Conservation (phyloP, 1,284 basidiomycete genomes). For the Apiotrichum gamsii region DNA sequence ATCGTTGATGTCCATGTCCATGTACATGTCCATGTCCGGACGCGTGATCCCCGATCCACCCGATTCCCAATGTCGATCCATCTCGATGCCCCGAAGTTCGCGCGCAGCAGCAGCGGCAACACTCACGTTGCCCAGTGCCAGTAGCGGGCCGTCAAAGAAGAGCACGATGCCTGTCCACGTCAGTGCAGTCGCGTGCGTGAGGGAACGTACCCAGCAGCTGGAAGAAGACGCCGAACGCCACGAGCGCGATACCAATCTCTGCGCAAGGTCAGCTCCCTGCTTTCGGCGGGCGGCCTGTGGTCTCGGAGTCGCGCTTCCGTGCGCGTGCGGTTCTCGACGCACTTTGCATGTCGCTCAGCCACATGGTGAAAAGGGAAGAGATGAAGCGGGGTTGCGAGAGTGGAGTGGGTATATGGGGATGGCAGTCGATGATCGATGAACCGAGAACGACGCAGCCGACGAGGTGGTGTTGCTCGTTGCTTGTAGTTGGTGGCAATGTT, state of each 20-base stretch:
- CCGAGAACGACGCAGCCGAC: too few species aligned
- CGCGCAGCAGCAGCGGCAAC: too few species aligned
- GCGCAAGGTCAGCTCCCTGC: slow-evolving; percentile 1
- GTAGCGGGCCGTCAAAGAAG: slow-evolving; percentile 94
- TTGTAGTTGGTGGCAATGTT: too few species aligned
- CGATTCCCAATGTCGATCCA: too few species aligned
- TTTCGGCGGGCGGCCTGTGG: neutral
- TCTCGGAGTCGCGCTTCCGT: slow-evolving; percentile 2
- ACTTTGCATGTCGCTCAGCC: slow-evolving; percentile 66
- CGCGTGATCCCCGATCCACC: too few species aligned
- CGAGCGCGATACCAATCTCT: slow-evolving; percentile 96
- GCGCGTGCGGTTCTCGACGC: slow-evolving; percentile 19
- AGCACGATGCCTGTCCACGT: slow-evolving; percentile 63
- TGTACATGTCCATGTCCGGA: too few species aligned
- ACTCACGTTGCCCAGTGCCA: slow-evolving; percentile 90
- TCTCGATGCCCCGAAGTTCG: too few species aligned
- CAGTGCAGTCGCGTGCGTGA: neutral
- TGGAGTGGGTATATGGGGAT: neutral
- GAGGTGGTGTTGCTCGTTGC: too few species aligned
- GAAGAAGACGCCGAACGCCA: slow-evolving; percentile 94
- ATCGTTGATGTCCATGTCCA: too few species aligned
- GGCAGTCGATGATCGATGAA: too few species aligned
- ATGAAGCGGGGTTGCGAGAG: too few species aligned
- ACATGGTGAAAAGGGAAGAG: slow-evolving; percentile 50
- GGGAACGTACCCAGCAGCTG: slow-evolving; percentile 66